Percentiles rank a stretch among this genome's conserved stretches.
Evolutionary conservation across 2,329 filamentous ascomycete genomes (phyloP).

Genomic region (Tolypocladium amazonense): DNA sequence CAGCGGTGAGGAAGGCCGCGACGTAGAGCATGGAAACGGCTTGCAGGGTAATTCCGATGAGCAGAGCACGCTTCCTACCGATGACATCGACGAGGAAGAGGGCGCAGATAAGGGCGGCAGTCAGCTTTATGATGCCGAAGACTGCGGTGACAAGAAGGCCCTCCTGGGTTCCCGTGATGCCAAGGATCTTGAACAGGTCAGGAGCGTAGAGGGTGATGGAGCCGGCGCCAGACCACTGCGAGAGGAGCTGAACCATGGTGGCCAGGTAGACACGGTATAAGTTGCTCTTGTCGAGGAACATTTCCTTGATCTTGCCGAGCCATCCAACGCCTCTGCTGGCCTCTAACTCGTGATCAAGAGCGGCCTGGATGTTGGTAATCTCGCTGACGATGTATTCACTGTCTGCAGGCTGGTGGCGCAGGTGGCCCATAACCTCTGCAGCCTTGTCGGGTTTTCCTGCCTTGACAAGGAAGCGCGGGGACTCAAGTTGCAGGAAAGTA

Average conservation of each 20-base stretch:
- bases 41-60: slow-evolving; percentile 50
- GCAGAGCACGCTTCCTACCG: slow-evolving; percentile 58
- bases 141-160: slow-evolving; percentile 64
- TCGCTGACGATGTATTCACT: slow-evolving; percentile 53
- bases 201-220: slow-evolving; percentile 69
- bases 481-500: slow-evolving; percentile 59
- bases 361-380: slow-evolving; percentile 51
- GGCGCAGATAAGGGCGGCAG: slow-evolving; percentile 56
- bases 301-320: slow-evolving; percentile 56
- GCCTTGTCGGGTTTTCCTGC: slow-evolving; percentile 49
- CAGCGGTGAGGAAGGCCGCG: slow-evolving; percentile 49
- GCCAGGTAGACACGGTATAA: slow-evolving; percentile 63
- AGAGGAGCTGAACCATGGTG: slow-evolving; percentile 57
- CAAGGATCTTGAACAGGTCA: slow-evolving; percentile 62
- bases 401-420: slow-evolving; percentile 49
- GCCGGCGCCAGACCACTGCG: slow-evolving; percentile 64
- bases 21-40: slow-evolving; percentile 52
- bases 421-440: slow-evolving; percentile 38
- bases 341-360: slow-evolving; percentile 61
- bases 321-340: slow-evolving; percentile 56
- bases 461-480: slow-evolving; percentile 61
- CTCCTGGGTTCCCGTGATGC: slow-evolving; percentile 56
- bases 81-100: slow-evolving; percentile 73
- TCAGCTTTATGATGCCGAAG: slow-evolving; percentile 66
- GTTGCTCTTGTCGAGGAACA: slow-evolving; percentile 57